Percentiles rank a stretch among this genome's conserved stretches.
These are phyloP conservation scores for Chrysophaeum taylorii DNA, from an alignment of 352 stramenopile genomes.

Conservation along the genomic window DNA sequence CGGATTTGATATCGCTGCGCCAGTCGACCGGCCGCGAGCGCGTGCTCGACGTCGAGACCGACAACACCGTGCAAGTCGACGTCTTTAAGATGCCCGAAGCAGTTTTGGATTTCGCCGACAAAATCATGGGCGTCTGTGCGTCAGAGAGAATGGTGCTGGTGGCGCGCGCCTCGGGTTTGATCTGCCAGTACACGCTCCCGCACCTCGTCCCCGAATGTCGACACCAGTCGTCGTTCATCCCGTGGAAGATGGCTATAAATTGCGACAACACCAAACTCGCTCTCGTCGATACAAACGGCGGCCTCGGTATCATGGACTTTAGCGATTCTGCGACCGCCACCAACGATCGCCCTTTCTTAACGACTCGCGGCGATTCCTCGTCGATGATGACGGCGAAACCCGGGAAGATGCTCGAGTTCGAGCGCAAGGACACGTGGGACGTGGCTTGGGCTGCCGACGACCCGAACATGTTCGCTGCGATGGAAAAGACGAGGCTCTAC, in stretches of 20 bases:
- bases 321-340: neutral
- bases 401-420: slow-evolving; percentile 22
- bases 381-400: slow-evolving; percentile 8
- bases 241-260: slow-evolving; percentile 69
- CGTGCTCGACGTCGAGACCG: slow-evolving; percentile 72
- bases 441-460: slow-evolving; percentile 80
- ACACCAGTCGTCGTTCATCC: slow-evolving; percentile 41
- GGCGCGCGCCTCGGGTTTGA: slow-evolving; percentile 58
- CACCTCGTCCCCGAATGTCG: slow-evolving; percentile 79
- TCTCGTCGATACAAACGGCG: slow-evolving; percentile 73
- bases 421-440: slow-evolving; percentile 67
- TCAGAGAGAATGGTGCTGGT: slow-evolving; percentile 69
- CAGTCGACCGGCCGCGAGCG: slow-evolving; percentile 53
- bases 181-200: slow-evolving; percentile 76
- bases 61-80: neutral
- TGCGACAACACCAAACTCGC: slow-evolving; percentile 67
- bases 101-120: slow-evolving; percentile 42
- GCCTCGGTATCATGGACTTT: slow-evolving; percentile 68
- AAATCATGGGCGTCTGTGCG: slow-evolving; percentile 64
- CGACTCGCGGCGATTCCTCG: neutral
- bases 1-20: slow-evolving; percentile 45
- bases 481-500: slow-evolving; percentile 79
- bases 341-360: too few species aligned
- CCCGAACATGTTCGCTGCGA: slow-evolving; percentile 73
- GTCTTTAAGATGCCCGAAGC: neutral